Base-by-base conservation (phyloP, 192 early-diverging fungal genomes). In the Podila clonocystis region DNA sequence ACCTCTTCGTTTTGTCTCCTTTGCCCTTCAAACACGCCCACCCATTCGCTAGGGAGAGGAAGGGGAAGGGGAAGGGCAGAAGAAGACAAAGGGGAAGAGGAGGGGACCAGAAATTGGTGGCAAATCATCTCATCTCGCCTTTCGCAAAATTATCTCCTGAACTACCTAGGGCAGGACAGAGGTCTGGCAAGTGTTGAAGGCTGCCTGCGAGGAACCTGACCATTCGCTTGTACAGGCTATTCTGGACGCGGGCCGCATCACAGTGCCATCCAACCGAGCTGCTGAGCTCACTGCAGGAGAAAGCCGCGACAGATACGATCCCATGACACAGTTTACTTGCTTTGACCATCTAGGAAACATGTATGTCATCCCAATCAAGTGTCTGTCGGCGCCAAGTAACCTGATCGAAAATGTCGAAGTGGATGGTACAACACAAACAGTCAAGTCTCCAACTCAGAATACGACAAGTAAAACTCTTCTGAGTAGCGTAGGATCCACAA, bases 171-270 rank as follows among this genome's bases (percentile, higher is more conserved):
- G 65, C 12, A 28, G 31, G 13, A 1, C 29, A 8, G 65, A 67
- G 7, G 65, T 55, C 3, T 67, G 65, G 65, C 65, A 67, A 15
- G 65, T 50, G 29, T n/a, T 67, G 11, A 28, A 8, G 20, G 50
- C 65, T 52, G 65, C 50, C 6, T 67, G 65, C 22, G n/a, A 52
- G 24, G 65, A 67, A 33, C 24, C 30, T 7, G 65, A 67, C 33
- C 12, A 28, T 31, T 20, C 48, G 9, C 65, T 49, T 33, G 28
- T 67, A 3, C 65, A 67, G 24, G 33, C 50, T 9, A 57, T 67
- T 19, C 50, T 67, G 20, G 65, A 67, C 33, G 65, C 50, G n/a
- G 65, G 38, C 11, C 48, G 31, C 8, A 36, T 67, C 31, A 67
- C 65, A 20, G 33, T 67, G 3, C 65, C 65, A 7, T 67, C 65